Conservation (phyloP, 768 basidiomycete genomes). For the Glaciozyma antarctica region DNA sequence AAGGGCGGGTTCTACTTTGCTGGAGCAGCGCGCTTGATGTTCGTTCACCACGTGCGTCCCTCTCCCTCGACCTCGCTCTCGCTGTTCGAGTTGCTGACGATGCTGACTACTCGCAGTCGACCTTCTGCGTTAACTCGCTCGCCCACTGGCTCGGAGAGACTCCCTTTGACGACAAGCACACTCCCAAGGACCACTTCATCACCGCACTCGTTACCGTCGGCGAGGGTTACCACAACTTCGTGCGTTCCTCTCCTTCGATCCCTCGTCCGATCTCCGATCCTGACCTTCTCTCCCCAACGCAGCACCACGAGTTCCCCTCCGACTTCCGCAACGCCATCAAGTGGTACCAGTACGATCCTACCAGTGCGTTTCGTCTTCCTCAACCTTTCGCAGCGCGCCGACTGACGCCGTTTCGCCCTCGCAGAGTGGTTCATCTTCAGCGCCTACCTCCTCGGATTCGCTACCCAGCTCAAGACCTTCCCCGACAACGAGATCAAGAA, state of each 20-base stretch:
- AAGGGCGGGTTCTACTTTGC: slow-evolving; percentile 64
- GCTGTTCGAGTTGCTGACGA: neutral
- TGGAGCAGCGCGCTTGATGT: slow-evolving; percentile 60
- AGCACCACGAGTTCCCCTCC: slow-evolving; percentile 63
- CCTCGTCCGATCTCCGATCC: neutral
- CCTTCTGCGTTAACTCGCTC: slow-evolving; percentile 80
- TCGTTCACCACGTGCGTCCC: slow-evolving; percentile 69
- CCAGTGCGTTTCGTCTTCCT: slow-evolving; percentile 36
- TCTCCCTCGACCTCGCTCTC: neutral
- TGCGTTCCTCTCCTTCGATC: neutral
- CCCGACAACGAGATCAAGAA: slow-evolving; percentile 76
- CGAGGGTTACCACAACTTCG: slow-evolving; percentile 80
- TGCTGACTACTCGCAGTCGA: slow-evolving; percentile 49
- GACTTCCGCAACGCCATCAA: slow-evolving; percentile 65
- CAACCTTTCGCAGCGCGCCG: no score
- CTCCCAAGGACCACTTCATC: slow-evolving; percentile 48
- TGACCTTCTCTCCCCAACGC: neutral
- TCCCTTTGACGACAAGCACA: slow-evolving; percentile 70
- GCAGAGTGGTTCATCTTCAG: slow-evolving; percentile 63
- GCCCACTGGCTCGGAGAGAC: slow-evolving; percentile 74
- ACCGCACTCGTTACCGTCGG: slow-evolving; percentile 77
- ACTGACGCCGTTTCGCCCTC: no score
- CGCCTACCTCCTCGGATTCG: slow-evolving; percentile 56
- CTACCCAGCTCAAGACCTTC: slow-evolving; percentile 72
- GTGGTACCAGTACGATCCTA: slow-evolving; percentile 52